Conservation (phyloP, 2,329 filamentous ascomycete species). For the Fusarium longipes region DNA sequence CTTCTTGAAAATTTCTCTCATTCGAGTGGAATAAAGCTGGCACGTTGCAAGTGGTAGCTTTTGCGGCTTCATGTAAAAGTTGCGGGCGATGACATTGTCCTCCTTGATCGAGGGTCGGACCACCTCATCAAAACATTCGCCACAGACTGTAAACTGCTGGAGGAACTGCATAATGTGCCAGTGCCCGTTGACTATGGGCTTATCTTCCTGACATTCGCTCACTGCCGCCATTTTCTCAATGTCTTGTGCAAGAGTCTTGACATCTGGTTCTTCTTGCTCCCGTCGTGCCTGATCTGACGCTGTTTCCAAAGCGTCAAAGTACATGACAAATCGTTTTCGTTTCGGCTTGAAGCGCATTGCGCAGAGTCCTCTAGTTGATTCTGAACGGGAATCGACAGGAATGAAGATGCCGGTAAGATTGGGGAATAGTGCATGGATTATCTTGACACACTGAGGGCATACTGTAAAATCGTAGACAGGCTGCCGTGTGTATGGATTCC, state of each 20-base stretch:
- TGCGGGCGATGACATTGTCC: conserved; percentile 66
- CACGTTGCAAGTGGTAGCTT: conserved; percentile 69
- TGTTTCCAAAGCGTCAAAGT: conserved; percentile 70
- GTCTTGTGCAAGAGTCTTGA: conserved; percentile 71
- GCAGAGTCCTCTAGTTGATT: conserved; percentile 68
- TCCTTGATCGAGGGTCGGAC: conserved; percentile 75
- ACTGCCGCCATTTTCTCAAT: conserved; percentile 68
- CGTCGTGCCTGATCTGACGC: conserved; percentile 63
- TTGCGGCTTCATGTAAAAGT: conserved; percentile 72
- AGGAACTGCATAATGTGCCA: conserved; percentile 85
- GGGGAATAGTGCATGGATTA: conserved; percentile 79
- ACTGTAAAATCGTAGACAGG: conserved; percentile 78
- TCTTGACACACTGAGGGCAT: conserved; percentile 79
- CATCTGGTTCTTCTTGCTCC: conserved; percentile 62
- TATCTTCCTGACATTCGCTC: conserved; percentile 74
- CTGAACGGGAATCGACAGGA: conserved; percentile 59
- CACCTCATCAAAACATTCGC: conserved; percentile 85
- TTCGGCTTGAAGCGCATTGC: conserved; percentile 71
- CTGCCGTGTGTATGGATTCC: conserved; percentile 72
- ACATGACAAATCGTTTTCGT: conserved; percentile 66
- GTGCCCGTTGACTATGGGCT: conserved; percentile 67
- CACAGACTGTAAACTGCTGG: conserved; percentile 84
- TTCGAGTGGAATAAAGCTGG: conserved; percentile 82
- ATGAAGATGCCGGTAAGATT: conserved; percentile 75
- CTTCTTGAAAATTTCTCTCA: conserved; percentile 78